These are phyloP conservation scores for Gossypium trilobum DNA, from an alignment of 441 rosid genomes.

Conservation along the genomic window DNA sequence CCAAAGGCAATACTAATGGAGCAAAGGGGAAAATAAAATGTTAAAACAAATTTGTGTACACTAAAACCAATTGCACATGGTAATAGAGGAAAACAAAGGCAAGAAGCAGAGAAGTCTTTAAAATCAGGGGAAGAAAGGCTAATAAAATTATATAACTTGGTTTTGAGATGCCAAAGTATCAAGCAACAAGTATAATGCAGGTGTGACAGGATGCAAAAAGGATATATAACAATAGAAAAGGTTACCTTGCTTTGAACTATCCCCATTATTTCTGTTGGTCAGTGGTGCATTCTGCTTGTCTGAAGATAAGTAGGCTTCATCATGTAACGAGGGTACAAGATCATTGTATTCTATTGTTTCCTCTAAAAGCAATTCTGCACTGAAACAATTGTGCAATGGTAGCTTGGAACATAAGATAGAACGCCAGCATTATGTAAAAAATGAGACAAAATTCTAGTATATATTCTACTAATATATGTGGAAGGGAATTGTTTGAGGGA, in stretches of 20 bases:
- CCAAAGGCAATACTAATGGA: neutral
- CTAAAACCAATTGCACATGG: neutral
- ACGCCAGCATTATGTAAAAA: neutral
- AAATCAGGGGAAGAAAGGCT: neutral
- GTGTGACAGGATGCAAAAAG: neutral
- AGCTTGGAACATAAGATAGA: neutral
- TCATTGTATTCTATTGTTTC: conserved; percentile 84
- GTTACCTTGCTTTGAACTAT: conserved; percentile 36
- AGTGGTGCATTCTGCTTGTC: conserved; percentile 24
- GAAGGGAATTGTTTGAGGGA: neutral
- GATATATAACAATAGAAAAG: neutral
- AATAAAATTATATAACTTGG: neutral
- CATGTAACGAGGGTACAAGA: conserved; percentile 45
- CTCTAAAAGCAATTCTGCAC: conserved; percentile 69
- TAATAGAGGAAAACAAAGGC: neutral
- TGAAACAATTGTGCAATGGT: conserved; percentile 27
- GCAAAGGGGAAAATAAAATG: neutral
- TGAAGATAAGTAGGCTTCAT: conserved; percentile 23
- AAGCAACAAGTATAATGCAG: neutral
- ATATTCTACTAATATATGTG: neutral
- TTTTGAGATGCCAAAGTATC: neutral
- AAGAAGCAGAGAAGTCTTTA: neutral
- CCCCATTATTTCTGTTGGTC: conserved; percentile 24
- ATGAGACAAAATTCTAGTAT: neutral
- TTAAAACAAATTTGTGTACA: neutral